Evolutionary conservation across 805 yeast genomes (phyloP), one percentile per base, ranked within the genome.

Genomic region (Sungouiozyma ichnusensis): DNA sequence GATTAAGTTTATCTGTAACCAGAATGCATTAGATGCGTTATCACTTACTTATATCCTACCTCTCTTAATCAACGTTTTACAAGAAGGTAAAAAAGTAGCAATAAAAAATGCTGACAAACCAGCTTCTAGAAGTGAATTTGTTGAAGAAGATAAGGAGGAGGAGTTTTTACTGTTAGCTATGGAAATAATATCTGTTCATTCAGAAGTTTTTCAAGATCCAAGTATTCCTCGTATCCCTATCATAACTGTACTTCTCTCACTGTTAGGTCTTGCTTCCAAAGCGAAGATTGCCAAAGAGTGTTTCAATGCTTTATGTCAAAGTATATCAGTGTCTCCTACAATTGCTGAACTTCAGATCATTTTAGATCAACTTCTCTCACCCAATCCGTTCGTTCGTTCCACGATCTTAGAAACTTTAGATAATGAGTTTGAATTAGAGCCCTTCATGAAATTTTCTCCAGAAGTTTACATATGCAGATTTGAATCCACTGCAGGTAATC

Each of bases 221-320:
- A 60, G 74, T 1, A 76, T 85, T 43, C 94, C 95, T 16, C 75
- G 97, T 55, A 64, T 69, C 3, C 71, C 74, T 4, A 74, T 86
- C 32, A 63, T 90, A 44, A 63, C 63, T 8, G 77, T 79, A 4
- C 63, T 92, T 37, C 62, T 88, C 11, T 70, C 78, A 1, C 67
- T 88, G 47, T 70, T 92, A 73, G 68, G 75, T 18, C 65, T 84
- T 39, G 85, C 95, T 11, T 67, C 87, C 0, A 85, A 82, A 53
- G 82, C 90, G 13, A 86, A 87, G 50, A 63, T 77, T 39, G 81
- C 92, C 11, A 85, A 85, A 56, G 97, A 87, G 45, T 83, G 94
- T 55, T 74, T 92, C 58, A 66, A 79, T 40, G 72, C 92, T 0
- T 58, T 92, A 36, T 77, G 88, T 46, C 94, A 84, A 57, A 77